Percentiles rank a stretch among this genome's conserved stretches.
These are phyloP conservation scores for Scytalidium lignicola DNA, from an alignment of 2,329 filamentous ascomycete species.

Conservation along the genomic window DNA sequence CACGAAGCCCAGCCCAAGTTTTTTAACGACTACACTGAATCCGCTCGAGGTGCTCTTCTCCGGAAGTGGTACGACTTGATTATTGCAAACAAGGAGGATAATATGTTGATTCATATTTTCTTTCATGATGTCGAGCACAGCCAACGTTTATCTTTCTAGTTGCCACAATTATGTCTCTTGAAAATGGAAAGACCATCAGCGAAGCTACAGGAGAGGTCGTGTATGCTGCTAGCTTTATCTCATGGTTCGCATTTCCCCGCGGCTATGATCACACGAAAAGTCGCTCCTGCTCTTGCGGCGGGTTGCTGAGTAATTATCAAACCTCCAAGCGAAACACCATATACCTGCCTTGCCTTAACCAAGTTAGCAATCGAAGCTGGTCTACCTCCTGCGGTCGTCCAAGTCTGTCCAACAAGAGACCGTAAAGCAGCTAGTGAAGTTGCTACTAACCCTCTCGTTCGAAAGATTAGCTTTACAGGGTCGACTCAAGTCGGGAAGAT, in stretches of 20 bases:
- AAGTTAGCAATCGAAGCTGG: slow-evolving; percentile 81
- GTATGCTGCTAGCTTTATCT: slow-evolving; percentile 68
- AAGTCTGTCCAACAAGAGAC: slow-evolving; percentile 73
- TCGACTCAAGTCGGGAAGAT: no score
- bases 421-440: slow-evolving; percentile 70
- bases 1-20: slow-evolving; percentile 58
- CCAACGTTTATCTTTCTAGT: slow-evolving; percentile 36
- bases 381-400: slow-evolving; percentile 81
- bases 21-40: slow-evolving; percentile 65
- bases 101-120: no score
- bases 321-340: slow-evolving; percentile 44
- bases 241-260: slow-evolving; percentile 73
- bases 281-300: slow-evolving; percentile 53
- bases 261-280: slow-evolving; percentile 33
- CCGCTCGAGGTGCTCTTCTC: slow-evolving; percentile 65
- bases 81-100: slow-evolving; percentile 18
- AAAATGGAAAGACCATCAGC: slow-evolving; percentile 76
- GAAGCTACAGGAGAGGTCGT: slow-evolving; percentile 65
- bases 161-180: slow-evolving; percentile 74
- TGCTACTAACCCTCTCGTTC: slow-evolving; percentile 67
- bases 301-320: slow-evolving; percentile 57
- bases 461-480: slow-evolving; percentile 71
- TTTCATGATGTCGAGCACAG: no score
- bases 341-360: slow-evolving; percentile 60
- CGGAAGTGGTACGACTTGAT: slow-evolving; percentile 76